Percentiles rank a stretch among this genome's conserved stretches.
phyloP scores from a whole-genome alignment of 2,329 filamentous ascomycete genomes.

The Cordyceps militaris region DNA sequence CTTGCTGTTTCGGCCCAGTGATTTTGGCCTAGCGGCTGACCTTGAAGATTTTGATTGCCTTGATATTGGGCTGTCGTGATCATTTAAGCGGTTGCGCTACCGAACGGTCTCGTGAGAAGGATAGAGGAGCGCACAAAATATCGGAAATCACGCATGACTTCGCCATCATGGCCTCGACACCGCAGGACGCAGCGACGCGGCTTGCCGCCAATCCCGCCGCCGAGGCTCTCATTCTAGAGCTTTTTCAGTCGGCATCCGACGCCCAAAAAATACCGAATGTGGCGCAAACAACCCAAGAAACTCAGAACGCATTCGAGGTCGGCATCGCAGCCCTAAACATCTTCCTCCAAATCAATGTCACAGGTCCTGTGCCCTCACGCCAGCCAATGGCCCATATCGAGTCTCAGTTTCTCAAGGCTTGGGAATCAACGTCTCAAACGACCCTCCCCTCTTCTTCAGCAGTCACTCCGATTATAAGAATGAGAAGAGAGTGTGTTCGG shows the following conservation, averaged over 20 bases:
- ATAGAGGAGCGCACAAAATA: background rate
- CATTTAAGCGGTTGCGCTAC: too few relatives aligned
- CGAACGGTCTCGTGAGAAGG: background rate
- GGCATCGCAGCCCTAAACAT: conserved; percentile 24
- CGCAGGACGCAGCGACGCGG: background rate
- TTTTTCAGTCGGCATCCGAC: background rate
- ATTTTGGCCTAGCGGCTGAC: too few relatives aligned
- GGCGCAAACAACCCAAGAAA: background rate
- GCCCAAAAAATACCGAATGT: background rate
- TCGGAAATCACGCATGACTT: background rate
- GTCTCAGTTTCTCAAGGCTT: conserved; percentile 34
- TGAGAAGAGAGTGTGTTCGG: conserved; percentile 54
- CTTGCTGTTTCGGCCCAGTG: background rate
- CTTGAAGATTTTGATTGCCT: conserved; percentile 5
- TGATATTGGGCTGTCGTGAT: background rate
- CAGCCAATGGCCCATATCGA: conserved; percentile 24
- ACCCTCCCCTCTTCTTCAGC: background rate
- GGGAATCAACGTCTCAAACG: conserved; percentile 15
- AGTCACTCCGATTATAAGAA: conserved; percentile 25
- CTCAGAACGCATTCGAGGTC: conserved; percentile 21
- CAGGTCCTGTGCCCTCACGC: conserved; percentile 64
- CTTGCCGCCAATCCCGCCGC: conserved; percentile 2
- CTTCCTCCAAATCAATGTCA: conserved; percentile 77
- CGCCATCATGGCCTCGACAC: background rate
- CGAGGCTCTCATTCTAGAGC: conserved; percentile 4